Evolutionary conservation across 257 asterid genomes (phyloP), one percentile per base, ranked within the genome.

Genomic region (Handroanthus guayacan): DNA sequence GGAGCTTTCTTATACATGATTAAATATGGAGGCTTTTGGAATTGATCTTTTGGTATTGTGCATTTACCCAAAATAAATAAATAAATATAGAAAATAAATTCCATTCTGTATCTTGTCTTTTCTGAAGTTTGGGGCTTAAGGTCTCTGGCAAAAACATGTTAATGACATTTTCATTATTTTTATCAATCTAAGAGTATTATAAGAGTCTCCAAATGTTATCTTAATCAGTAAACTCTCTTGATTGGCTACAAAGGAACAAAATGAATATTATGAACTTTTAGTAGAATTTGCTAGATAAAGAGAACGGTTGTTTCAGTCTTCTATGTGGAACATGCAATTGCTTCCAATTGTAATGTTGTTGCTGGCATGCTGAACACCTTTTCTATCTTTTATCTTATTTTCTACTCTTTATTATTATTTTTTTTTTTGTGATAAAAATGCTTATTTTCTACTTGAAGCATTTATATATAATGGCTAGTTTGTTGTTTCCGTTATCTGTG

Each of bases 361-460:
- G 25, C 16, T 20, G 58, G 9, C 54, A 3, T 52, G 8, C 58
- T 34, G 20, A 16, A 63, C 14, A 12, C 48, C 58, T 18, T 45
- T 38, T 10, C 12, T 11, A 39, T 54, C 47, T 58, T 18, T 10
- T 45, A 58, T 48, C 56, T 31, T 70, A 52, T 57, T 9, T 51
- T 68, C 16, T 48, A 50, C 45, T 44, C 31, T 25, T 25, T 25
- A 25, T 25, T 25, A 0, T 25, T 25, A 25, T 25, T 25, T 25
- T 25, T 25, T 25, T 25, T 25, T 25, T 25, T 25, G 31, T 25
- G 31, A 25, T 25, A 25, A 25, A 25, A 25, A 25, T 39, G 62
- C 56, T 31, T 70, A 52, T 57, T 9, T 51, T 68, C 16, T 48
- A 50, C 45, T 44, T 73, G 3, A 48, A 64, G n/a, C 74, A 57